Evolutionary conservation across 768 basidiomycete genomes (phyloP).

Genomic region (Termitomyces bulborhizus): DNA sequence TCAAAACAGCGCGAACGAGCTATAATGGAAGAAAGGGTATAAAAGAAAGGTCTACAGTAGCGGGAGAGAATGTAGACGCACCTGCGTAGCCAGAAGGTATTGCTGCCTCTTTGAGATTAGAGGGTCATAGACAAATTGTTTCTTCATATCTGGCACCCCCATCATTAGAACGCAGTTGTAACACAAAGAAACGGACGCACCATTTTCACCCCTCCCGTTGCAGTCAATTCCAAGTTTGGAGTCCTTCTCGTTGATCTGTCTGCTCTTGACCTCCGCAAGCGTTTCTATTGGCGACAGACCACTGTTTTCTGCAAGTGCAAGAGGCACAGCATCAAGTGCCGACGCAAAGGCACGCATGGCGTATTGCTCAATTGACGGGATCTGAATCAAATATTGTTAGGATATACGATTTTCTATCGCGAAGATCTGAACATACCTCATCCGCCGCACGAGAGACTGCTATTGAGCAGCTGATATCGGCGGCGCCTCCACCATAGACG

Average conservation of each 20-base stretch:
- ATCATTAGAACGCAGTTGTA: neutral
- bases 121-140: conserved; percentile 95
- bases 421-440: conserved; percentile 46
- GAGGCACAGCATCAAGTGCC: conserved; percentile 90
- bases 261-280: conserved; percentile 89
- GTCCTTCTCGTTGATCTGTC: conserved; percentile 84
- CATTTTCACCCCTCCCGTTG: conserved; percentile 77
- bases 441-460: conserved; percentile 94
- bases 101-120: conserved; percentile 97
- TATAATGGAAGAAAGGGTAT: conserved; percentile 18
- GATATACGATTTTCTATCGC: neutral
- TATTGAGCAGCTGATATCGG: conserved; percentile 92
- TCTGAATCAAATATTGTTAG: conserved; percentile 35
- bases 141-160: conserved; percentile 78
- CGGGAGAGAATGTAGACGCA: conserved; percentile 23
- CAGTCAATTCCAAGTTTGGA: conserved; percentile 92
- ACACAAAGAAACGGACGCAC: conserved; percentile 34
- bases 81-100: conserved; percentile 94
- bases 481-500: conserved; percentile 97
- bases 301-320: conserved; percentile 97
- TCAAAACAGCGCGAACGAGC: conserved; percentile 82
- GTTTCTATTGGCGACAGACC: conserved; percentile 96
- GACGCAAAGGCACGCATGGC: conserved; percentile 99
- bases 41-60: neutral
- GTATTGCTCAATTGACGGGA: conserved; percentile 97